Conservation (phyloP, 2,329 filamentous ascomycete species). For the Helotiales sp. region DNA sequence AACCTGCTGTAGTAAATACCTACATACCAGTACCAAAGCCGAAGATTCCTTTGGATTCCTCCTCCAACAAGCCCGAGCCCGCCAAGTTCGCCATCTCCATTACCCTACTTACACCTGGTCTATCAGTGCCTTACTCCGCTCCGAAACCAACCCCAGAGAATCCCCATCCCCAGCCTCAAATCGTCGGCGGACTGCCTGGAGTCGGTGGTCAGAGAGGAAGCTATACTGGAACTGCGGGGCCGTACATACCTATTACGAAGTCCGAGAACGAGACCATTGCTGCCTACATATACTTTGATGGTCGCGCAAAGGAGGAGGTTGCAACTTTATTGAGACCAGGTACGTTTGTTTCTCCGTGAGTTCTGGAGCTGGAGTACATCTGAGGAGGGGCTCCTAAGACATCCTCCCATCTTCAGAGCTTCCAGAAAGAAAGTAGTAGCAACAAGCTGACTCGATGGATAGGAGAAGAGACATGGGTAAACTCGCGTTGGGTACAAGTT, state of each 20-base stretch:
- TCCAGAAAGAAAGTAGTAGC: too few species aligned
- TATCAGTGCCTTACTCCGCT: constrained; percentile 89
- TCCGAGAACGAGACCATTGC: constrained; percentile 96
- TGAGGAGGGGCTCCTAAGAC: too few species aligned
- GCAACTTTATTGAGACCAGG: too few species aligned
- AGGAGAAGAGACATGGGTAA: constrained; percentile 98
- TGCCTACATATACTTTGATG: constrained; percentile 99
- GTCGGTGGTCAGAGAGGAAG: constrained; percentile 50
- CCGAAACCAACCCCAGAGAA: constrained; percentile 77
- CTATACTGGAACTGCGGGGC: constrained; percentile 61
- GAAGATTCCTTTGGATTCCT: constrained; percentile 64
- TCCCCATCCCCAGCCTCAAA: constrained; percentile 78
- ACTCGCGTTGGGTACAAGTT: constrained; percentile 95
- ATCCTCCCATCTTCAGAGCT: too few species aligned
- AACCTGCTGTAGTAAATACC: too few species aligned
- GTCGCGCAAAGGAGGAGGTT: constrained; percentile 91
- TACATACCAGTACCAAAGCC: constrained; percentile 96
- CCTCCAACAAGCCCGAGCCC: constrained; percentile 77
- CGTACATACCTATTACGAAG: constrained; percentile 89
- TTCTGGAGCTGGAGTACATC: too few species aligned
- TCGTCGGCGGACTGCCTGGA: constrained; percentile 71
- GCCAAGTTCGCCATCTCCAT: constrained; percentile 98
- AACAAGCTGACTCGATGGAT: neutral
- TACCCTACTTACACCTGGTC: constrained; percentile 84
- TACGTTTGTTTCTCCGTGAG: neutral